phyloP scores from a whole-genome alignment of 371 early-diverging fungal genomes.

The Neoconidiobolus thromboides region DNA sequence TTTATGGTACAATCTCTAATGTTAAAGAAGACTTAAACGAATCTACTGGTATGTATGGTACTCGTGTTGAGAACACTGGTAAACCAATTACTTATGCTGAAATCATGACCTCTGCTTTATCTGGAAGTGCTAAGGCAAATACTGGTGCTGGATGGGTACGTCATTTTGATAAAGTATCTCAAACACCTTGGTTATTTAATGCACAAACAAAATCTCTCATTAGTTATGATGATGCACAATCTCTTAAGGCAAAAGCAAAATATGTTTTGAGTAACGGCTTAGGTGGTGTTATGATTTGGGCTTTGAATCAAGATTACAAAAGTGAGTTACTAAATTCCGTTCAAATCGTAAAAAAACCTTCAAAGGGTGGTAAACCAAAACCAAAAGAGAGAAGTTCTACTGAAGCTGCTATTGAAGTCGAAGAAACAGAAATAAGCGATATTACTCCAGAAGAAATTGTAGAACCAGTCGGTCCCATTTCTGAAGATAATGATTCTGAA shows the following conservation, averaged over 20 bases:
- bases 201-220: slow-evolving; percentile 25
- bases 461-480: too few species aligned
- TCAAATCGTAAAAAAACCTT: background rate
- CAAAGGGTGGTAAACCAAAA: too few species aligned
- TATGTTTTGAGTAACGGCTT: slow-evolving; percentile 25
- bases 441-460: too few species aligned
- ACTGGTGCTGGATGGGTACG: slow-evolving; percentile 23
- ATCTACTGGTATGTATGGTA: slow-evolving; percentile 10
- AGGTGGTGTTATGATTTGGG: slow-evolving; percentile 47
- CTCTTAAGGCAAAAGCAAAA: slow-evolving; percentile 29
- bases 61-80: slow-evolving; percentile 12
- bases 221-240: slow-evolving; percentile 41
- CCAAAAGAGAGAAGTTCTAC: too few species aligned
- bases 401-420: too few species aligned
- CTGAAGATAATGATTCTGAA: too few species aligned
- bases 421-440: too few species aligned
- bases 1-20: slow-evolving; percentile 31
- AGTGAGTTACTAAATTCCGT: slow-evolving; percentile 23
- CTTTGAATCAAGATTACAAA: slow-evolving; percentile 22
- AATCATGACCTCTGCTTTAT: too few species aligned
- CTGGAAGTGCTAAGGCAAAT: too few species aligned
- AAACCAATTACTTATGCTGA: slow-evolving; percentile 15
- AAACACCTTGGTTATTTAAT: slow-evolving; percentile 53
- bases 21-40: slow-evolving; percentile 10
- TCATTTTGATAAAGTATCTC: slow-evolving; percentile 32